Evolutionary conservation across 108 stramenopile species (phyloP).

Genomic region (Fistulifera pelliculosa): DNA sequence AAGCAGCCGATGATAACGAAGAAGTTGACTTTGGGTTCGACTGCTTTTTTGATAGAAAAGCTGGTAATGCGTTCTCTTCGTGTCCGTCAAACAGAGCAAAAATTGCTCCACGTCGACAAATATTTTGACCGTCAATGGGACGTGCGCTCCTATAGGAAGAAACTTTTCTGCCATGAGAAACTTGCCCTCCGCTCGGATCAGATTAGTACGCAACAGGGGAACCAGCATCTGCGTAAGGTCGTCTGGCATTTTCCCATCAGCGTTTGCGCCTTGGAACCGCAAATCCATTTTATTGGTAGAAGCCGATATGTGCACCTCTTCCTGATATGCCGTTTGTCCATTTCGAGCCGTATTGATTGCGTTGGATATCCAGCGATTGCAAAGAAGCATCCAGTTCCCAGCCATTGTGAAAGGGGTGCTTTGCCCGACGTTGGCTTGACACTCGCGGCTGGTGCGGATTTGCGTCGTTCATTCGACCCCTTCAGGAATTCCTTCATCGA

Average conservation of each 20-base stretch:
- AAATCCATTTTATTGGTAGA: slow-evolving; percentile 21
- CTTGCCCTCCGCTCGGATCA: background rate
- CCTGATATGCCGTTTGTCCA: slow-evolving; percentile 30
- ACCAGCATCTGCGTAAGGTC: slow-evolving; percentile 33
- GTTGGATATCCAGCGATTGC: slow-evolving; percentile 60
- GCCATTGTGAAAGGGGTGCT: slow-evolving; percentile 1
- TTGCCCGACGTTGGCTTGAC: background rate
- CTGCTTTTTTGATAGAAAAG: background rate
- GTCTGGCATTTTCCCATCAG: slow-evolving; percentile 39
- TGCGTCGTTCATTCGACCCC: background rate
- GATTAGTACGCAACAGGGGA: slow-evolving; percentile 31
- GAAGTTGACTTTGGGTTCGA: background rate
- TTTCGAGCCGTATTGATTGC: slow-evolving; percentile 31
- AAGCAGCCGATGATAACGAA: slow-evolving; percentile 33
- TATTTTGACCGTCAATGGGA: slow-evolving; percentile 40
- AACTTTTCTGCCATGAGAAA: slow-evolving; percentile 38
- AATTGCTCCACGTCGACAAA: slow-evolving; percentile 35
- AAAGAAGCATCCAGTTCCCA: slow-evolving; percentile 25
- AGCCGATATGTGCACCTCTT: slow-evolving; percentile 22
- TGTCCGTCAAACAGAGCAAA: slow-evolving; percentile 34
- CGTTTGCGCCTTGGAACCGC: slow-evolving; percentile 34
- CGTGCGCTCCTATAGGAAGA: slow-evolving; percentile 51
- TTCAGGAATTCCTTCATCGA: background rate
- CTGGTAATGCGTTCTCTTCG: slow-evolving; percentile 2
- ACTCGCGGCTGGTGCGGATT: background rate